Conservation (phyloP, 2,329 filamentous ascomycete species). For the Colletotrichum cuscutae region DNA sequence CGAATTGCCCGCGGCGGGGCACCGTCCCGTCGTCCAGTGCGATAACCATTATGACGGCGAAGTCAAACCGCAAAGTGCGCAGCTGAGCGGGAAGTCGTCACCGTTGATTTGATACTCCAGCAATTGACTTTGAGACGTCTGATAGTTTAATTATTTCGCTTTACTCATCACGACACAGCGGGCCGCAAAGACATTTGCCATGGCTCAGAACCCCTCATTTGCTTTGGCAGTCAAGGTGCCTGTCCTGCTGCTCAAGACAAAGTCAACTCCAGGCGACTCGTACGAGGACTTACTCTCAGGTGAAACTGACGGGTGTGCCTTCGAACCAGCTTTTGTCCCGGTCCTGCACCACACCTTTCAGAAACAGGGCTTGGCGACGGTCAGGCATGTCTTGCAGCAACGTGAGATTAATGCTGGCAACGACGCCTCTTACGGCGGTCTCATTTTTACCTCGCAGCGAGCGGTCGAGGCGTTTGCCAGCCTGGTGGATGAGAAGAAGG, state of each 20-base stretch:
- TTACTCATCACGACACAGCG: background rate
- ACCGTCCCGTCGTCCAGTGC: background rate
- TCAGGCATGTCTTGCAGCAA: slow-evolving; percentile 61
- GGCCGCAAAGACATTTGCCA: background rate
- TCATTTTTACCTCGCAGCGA: slow-evolving; percentile 86
- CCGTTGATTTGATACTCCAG: background rate
- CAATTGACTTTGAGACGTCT: background rate
- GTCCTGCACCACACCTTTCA: slow-evolving; percentile 79
- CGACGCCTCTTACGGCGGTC: slow-evolving; percentile 71
- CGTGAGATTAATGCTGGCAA: slow-evolving; percentile 50
- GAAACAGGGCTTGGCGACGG: slow-evolving; percentile 63
- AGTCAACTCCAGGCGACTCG: slow-evolving; percentile 74
- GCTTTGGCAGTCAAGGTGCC: slow-evolving; percentile 52
- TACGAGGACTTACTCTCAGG: slow-evolving; percentile 76
- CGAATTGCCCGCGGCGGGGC: slow-evolving; percentile 9
- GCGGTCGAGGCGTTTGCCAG: slow-evolving; percentile 82
- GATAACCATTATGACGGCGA: background rate
- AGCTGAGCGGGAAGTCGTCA: background rate
- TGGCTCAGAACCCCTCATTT: slow-evolving; percentile 26
- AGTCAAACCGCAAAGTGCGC: background rate
- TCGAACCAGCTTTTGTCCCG: slow-evolving; percentile 77
- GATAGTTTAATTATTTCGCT: background rate
- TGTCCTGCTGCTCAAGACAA: slow-evolving; percentile 81
- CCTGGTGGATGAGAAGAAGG: slow-evolving; percentile 66
- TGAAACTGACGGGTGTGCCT: slow-evolving; percentile 53